Base-by-base conservation (phyloP, 2,329 filamentous ascomycete species). In the Trichoderma sp. region DNA sequence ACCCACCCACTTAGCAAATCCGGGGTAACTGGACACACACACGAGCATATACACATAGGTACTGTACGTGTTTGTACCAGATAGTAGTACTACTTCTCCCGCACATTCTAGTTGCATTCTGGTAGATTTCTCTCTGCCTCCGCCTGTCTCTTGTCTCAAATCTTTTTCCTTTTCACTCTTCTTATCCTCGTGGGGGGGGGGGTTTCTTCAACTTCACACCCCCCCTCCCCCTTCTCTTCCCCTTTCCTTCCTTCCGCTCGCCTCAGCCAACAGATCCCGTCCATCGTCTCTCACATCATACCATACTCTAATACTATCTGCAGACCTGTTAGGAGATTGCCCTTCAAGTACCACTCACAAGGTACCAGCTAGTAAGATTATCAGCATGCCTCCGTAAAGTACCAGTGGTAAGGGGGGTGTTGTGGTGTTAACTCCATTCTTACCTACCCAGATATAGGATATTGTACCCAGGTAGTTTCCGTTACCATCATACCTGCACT, bases 21-120 rank as follows among this genome's bases (percentile, higher is more conserved):
- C 33, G 61, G 61, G 61, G 61, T 64, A 64, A 43, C 52, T 62
- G 43, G 11, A 52, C 59, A 21, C 40, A n/a, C 40, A 43, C 40
- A 13, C n/a, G 47, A 43, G 16, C 47, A 49, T 13, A 49, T 16
- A 49, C 43, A 27, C 11, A 11, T 35, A n/a, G n/a, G n/a, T n/a
- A n/a, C n/a, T n/a, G n/a, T n/a, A 35, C 33, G 4, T 6, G 4
- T 3, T 13, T 35, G 33, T 35, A 13, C 43, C 19, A 43, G 40
- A 19, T n/a, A 43, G 40, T n/a, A 43, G 40, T 4, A 43, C 16
- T 43, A 4, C 40, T 43, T 43, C 40, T 43, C 40, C 40, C 40
- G 19, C 19, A n/a, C 59, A 62, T 35, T 21, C 59, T 52, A 35
- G 33, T 31, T 10, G 19, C 21, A 52, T 33, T 19, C 19, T 14